A percentile compares a stretch with the other conserved stretches of the same genome.
These are phyloP conservation scores for Ogataea angusta DNA, from an alignment of 805 yeast genomes.

Conservation along the genomic window DNA sequence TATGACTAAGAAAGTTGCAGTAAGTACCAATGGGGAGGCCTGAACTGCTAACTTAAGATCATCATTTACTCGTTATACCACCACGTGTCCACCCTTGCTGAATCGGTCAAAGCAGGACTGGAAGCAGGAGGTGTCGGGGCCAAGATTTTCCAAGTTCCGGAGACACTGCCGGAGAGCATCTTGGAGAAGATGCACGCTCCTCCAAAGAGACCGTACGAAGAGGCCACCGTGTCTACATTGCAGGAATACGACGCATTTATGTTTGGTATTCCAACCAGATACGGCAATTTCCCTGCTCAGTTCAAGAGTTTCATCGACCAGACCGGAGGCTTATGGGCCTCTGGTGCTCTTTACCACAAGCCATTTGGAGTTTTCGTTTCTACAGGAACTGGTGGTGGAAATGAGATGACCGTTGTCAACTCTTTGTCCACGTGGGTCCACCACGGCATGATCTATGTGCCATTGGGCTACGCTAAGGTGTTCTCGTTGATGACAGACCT, in stretches of 20 bases:
- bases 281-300: slow-evolving; percentile 73
- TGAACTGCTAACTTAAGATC: slow-evolving; percentile 34
- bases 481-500: slow-evolving; percentile 55
- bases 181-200: slow-evolving; percentile 66
- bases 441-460: slow-evolving; percentile 75
- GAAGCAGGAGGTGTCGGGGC: slow-evolving; percentile 68
- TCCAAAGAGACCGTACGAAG: slow-evolving; percentile 51
- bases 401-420: slow-evolving; percentile 64
- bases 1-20: slow-evolving; percentile 23
- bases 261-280: slow-evolving; percentile 81
- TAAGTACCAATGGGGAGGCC: slow-evolving; percentile 7
- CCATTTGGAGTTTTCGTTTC: slow-evolving; percentile 69
- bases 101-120: slow-evolving; percentile 65
- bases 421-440: slow-evolving; percentile 60
- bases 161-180: slow-evolving; percentile 66
- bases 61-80: slow-evolving; percentile 81
- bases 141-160: slow-evolving; percentile 75
- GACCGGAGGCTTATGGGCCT: slow-evolving; percentile 75
- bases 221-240: slow-evolving; percentile 56
- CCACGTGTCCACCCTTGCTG: slow-evolving; percentile 68
- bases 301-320: slow-evolving; percentile 72
- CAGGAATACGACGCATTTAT: slow-evolving; percentile 66
- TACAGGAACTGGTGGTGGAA: slow-evolving; percentile 75
- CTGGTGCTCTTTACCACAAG: slow-evolving; percentile 67
- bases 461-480: slow-evolving; percentile 65